Evolutionary conservation across 805 yeast genomes (phyloP).

Genomic region (Wickerhamiella spandovensis): DNA sequence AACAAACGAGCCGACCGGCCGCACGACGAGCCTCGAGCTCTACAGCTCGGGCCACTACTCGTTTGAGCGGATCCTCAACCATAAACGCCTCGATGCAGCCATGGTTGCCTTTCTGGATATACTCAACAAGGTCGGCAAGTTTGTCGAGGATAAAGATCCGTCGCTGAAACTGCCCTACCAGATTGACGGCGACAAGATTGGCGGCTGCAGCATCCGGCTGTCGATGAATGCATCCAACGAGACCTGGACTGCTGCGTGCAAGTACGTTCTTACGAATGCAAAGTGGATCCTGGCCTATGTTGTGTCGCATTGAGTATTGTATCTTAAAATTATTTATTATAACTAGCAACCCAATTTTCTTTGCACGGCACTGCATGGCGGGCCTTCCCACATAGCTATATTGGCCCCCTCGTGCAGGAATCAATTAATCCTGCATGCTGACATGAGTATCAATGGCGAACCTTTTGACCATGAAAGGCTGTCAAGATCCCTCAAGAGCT

Average conservation of each 20-base stretch:
- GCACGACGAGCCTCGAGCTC: slow-evolving; percentile 37
- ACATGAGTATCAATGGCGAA: background rate
- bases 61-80: slow-evolving; percentile 55
- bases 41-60: slow-evolving; percentile 62
- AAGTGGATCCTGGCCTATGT: slow-evolving; percentile 75
- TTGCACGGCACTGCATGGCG: too few species aligned
- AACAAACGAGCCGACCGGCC: slow-evolving; percentile 23
- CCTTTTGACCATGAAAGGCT: background rate
- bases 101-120: slow-evolving; percentile 66
- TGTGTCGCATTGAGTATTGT: background rate
- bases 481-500: background rate
- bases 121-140: slow-evolving; percentile 37
- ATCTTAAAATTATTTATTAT: background rate
- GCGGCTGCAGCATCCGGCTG: slow-evolving; percentile 61
- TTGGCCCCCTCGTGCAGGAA: too few species aligned
- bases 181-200: slow-evolving; percentile 59
- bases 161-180: slow-evolving; percentile 56
- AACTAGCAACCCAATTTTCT: background rate
- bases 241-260: slow-evolving; percentile 87
- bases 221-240: slow-evolving; percentile 49
- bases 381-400: too few species aligned
- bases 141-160: slow-evolving; percentile 33
- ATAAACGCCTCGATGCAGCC: slow-evolving; percentile 65
- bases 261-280: slow-evolving; percentile 59
- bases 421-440: background rate